phyloP scores from a whole-genome alignment of 2,329 filamentous ascomycete species.

The Fusarium vanettenii region DNA sequence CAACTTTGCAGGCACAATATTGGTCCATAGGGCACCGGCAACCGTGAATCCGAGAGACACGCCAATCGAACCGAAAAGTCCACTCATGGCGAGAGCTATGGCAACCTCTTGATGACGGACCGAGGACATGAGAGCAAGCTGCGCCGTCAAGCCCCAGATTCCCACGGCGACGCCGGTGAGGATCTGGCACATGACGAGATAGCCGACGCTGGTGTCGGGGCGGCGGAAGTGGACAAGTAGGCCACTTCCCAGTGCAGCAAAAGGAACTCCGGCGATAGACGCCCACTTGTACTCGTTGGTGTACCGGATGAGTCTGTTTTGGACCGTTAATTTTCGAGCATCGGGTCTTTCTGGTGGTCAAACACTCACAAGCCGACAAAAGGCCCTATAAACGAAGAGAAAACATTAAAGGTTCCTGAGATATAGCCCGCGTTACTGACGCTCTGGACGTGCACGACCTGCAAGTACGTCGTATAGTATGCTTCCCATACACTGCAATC shows the following conservation, averaged over 20 bases:
- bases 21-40: conserved; percentile 63
- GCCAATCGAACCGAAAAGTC: conserved; percentile 69
- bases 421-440: conserved; percentile 56
- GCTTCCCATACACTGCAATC: background rate
- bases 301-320: conserved; percentile 50
- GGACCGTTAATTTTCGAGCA: background rate
- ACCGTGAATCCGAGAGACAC: conserved; percentile 46
- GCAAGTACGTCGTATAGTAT: conserved; percentile 51
- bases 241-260: conserved; percentile 55
- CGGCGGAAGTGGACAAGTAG: conserved; percentile 56
- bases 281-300: conserved; percentile 60
- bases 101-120: conserved; percentile 67
- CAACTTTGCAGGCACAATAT: conserved; percentile 59
- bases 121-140: conserved; percentile 65
- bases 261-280: conserved; percentile 51
- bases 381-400: conserved; percentile 51
- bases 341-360: conserved; percentile 54
- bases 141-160: conserved; percentile 41
- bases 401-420: conserved; percentile 50
- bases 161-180: conserved; percentile 50
- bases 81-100: conserved; percentile 66
- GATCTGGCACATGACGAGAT: too few species aligned
- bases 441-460: conserved; percentile 55
- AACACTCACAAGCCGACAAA: conserved; percentile 51
- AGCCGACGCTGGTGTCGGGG: conserved; percentile 40